A percentile compares a stretch with the other conserved stretches of the same genome.
Conservation (phyloP, 768 basidiomycete genomes). For the Boletus reticulatus region DNA sequence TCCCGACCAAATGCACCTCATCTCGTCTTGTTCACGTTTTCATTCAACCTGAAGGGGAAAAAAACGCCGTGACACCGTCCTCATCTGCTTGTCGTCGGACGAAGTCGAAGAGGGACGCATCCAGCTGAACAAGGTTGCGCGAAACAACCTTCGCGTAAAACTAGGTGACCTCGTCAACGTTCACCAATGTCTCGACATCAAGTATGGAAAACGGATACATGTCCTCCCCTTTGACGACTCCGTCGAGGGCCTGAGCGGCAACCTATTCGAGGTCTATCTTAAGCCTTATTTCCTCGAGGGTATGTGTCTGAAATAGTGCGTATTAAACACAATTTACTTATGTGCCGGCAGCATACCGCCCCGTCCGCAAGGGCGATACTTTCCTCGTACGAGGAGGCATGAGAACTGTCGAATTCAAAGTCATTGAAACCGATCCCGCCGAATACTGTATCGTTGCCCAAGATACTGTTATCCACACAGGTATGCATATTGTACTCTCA, state of each 20-base stretch:
- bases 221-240: constrained; percentile 98
- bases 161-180: constrained; percentile 95
- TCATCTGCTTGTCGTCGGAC: constrained; percentile 94
- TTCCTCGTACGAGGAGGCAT: constrained; percentile 99
- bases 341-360: constrained; percentile 70
- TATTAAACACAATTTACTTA: background rate
- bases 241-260: constrained; percentile 94
- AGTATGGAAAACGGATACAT: constrained; percentile 98
- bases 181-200: constrained; percentile 95
- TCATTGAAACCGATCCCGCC: constrained; percentile 95
- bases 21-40: background rate
- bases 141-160: constrained; percentile 97
- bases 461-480: constrained; percentile 96
- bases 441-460: constrained; percentile 99
- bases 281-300: constrained; percentile 99
- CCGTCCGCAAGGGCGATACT: constrained; percentile 95
- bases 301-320: constrained; percentile 25
- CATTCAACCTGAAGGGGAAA: constrained; percentile 64
- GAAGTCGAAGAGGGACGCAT: constrained; percentile 98
- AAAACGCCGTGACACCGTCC: constrained; percentile 95
- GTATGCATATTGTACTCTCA: constrained; percentile 30
- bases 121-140: constrained; percentile 99
- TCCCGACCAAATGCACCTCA: background rate
- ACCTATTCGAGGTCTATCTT: constrained; percentile 98
- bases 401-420: constrained; percentile 99